phyloP scores from a whole-genome alignment of 495 filamentous ascomycete species.

The Podospora appendiculata region DNA sequence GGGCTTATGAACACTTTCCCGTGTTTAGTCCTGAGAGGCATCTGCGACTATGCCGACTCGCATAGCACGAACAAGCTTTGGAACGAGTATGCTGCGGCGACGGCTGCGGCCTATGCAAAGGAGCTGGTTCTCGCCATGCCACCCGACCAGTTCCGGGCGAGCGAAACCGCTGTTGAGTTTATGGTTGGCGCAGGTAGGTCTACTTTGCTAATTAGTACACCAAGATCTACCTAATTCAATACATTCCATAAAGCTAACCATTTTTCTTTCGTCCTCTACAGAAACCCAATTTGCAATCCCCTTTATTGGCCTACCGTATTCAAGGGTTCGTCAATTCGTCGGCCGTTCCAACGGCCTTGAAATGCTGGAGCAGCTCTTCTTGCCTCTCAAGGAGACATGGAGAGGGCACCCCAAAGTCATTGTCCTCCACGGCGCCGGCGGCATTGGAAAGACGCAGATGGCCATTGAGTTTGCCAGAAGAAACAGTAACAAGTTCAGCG shows the following conservation, averaged over 20 bases:
- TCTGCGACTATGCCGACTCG: slow-evolving; percentile 36
- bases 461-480: neutral
- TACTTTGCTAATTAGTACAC: neutral
- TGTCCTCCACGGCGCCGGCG: neutral
- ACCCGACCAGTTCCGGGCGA: neutral
- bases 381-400: neutral
- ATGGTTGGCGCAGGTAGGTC: neutral
- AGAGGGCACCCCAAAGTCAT: neutral
- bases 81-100: slow-evolving; percentile 13
- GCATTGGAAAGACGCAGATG: neutral
- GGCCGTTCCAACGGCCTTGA: neutral
- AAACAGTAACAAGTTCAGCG: neutral
- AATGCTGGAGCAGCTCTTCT: neutral
- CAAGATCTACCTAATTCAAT: too few relatives aligned
- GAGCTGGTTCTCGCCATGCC: neutral
- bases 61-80: slow-evolving; percentile 25
- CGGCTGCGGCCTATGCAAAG: slow-evolving; percentile 16
- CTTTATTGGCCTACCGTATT: neutral
- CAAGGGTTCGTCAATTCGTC: neutral
- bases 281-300: neutral
- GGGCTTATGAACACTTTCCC: slow-evolving; percentile 14
- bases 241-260: neutral
- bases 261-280: neutral
- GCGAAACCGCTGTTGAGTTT: neutral
- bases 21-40: slow-evolving; percentile 27